A percentile compares a stretch with the other conserved stretches of the same genome.
phyloP scores from a whole-genome alignment of 108 stramenopile genomes.

The Cyclostephanos tholiformis region DNA sequence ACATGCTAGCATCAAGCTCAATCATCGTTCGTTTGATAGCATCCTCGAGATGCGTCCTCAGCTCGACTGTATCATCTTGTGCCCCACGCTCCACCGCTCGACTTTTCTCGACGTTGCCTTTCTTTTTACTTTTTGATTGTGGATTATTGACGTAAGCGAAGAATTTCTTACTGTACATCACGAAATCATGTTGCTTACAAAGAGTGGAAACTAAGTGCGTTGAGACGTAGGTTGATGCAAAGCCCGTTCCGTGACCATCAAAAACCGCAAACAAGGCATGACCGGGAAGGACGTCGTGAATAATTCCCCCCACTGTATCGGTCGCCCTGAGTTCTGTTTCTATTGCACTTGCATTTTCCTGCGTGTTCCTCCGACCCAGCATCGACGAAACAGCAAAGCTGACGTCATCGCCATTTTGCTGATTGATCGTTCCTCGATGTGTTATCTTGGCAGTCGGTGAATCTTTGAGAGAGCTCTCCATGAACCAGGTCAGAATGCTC shows the following conservation, averaged over 20 bases:
- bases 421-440: background rate
- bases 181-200: conserved; percentile 47
- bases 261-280: conserved; percentile 80
- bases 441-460: conserved; percentile 8
- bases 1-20: conserved; percentile 28
- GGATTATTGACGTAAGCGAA: conserved; percentile 31
- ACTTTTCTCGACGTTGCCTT: conserved; percentile 23
- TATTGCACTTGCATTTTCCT: conserved; percentile 73
- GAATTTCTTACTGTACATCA: conserved; percentile 43
- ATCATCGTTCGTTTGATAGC: conserved; percentile 22
- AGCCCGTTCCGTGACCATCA: conserved; percentile 87
- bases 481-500: background rate
- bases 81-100: no score
- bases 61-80: background rate
- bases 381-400: conserved; percentile 47
- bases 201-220: conserved; percentile 63
- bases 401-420: background rate
- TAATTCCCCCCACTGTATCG: background rate
- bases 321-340: conserved; percentile 17
- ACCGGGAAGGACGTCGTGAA: conserved; percentile 13
- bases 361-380: conserved; percentile 77
- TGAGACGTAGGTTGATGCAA: conserved; percentile 68
- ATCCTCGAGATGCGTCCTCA: conserved; percentile 18
- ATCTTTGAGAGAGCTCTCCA: conserved; percentile 4
- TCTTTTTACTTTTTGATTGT: conserved; percentile 34